phyloP scores from a whole-genome alignment of 148 eudicot species.

The Oxyria digyna region DNA sequence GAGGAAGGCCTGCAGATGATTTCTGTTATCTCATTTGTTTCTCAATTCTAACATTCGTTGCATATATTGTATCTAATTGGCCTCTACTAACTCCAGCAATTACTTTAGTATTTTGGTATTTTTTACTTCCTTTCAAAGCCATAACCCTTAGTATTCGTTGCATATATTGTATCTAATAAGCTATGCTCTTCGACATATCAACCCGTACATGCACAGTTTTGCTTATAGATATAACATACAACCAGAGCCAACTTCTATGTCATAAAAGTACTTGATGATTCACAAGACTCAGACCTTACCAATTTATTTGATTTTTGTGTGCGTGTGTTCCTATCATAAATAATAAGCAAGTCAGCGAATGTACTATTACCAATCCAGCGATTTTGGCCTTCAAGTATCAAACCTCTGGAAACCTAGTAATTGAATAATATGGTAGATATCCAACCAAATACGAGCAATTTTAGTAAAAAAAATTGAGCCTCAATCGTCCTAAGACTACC shows the following conservation, averaged over 20 bases:
- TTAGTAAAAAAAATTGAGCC: constrained; percentile 10
- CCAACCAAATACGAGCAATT: too few relatives aligned
- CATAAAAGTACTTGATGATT: neutral
- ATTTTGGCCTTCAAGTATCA: constrained; percentile 92
- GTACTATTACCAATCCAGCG: constrained; percentile 99
- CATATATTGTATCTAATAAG: neutral
- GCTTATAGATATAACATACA: neutral
- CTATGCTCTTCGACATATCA: neutral
- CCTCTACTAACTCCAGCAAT: too few relatives aligned
- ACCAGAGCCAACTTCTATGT: neutral
- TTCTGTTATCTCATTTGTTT: neutral
- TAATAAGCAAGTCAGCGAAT: constrained; percentile 80
- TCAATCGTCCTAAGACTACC: neutral
- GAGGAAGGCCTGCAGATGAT: neutral
- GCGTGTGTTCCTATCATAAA: constrained; percentile 66
- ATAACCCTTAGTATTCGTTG: neutral
- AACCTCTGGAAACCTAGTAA: constrained; percentile 81
- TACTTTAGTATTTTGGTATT: neutral
- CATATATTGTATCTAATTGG: neutral
- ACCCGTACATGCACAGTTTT: neutral
- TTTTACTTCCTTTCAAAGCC: neutral
- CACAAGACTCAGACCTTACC: constrained; percentile 29
- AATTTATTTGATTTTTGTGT: constrained; percentile 83
- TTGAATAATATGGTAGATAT: constrained; percentile 9
- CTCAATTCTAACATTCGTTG: neutral